Base-by-base conservation (phyloP, 768 basidiomycete genomes). In the Boletus edulis region DNA sequence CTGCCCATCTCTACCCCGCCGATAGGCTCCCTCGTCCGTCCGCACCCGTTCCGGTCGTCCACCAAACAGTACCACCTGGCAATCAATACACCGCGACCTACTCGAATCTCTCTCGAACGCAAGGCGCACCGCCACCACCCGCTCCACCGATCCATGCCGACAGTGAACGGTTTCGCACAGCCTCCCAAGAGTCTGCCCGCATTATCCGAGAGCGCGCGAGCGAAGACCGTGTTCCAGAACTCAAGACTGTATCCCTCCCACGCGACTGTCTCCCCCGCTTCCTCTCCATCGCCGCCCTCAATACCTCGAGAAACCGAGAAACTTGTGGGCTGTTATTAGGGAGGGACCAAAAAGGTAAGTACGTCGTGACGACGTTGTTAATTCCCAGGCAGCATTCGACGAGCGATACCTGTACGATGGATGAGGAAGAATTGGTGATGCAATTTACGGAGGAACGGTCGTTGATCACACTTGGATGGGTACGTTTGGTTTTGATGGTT, bases 331-430 rank as follows among this genome's bases (percentile, higher is more conserved):
- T 96, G 50, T 69, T 97, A 41, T 72, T 95, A 8, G 94, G 93
- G n/a, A 85, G 78, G 67, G 75, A 76, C 54, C 68, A 74, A 52
- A 82, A 82, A 29, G 76, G 76, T 63, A 83, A 81, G 67, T 92
- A 74, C 62, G 70, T 81, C 3, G 89, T 94, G n/a, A 86, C 90
- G 52, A 89, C 87, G 46, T 68, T 96, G 65, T 72, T 96, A 64
- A 86, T 96, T 17, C 94, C 94, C n/a, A 89, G 82, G 69, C 94
- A 96, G 64, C 86, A 84, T 54, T 86, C 89, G 55, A 92, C 91
- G 58, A 84, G 86, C 54, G 91, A 96, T 73, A 92, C 91, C n/a
- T 96, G 94, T 69, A 85, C 86, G 32, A 95, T 94, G 88, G 86
- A 91, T 50, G 86, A 89, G 66, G 94, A 95, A 62, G 93, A 95